Percentiles rank a stretch among this genome's conserved stretches.
phyloP scores from a whole-genome alignment of 1,284 basidiomycete species.

The Melampsora larici-populina region DNA sequence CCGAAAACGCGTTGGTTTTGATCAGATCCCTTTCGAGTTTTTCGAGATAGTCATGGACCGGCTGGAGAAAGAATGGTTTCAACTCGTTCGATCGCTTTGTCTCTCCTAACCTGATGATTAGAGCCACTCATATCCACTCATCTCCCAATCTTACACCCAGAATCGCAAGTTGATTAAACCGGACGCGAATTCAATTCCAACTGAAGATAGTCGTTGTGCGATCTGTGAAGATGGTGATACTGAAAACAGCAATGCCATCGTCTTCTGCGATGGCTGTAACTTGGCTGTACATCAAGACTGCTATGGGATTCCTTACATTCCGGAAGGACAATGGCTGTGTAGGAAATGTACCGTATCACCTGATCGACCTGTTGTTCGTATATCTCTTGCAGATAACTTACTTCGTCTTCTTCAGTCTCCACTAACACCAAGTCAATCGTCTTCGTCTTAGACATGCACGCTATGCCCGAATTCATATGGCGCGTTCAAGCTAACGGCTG shows the following conservation, averaged over 20 bases:
- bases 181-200: slow-evolving; percentile 69
- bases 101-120: not conserved
- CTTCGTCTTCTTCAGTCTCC: slow-evolving; percentile 19
- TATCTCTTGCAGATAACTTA: not conserved
- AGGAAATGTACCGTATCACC: slow-evolving; percentile 97
- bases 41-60: slow-evolving; percentile 98
- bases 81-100: slow-evolving; percentile 58
- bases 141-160: slow-evolving; percentile 56
- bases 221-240: slow-evolving; percentile 98
- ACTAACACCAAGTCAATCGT: not conserved
- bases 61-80: slow-evolving; percentile 98
- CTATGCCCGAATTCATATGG: slow-evolving; percentile 95
- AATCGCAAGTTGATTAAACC: slow-evolving; percentile 85
- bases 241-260: slow-evolving; percentile 97
- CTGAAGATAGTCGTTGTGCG: slow-evolving; percentile 90
- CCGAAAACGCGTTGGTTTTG: slow-evolving; percentile 71
- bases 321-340: slow-evolving; percentile 99
- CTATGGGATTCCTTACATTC: slow-evolving; percentile 98
- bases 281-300: slow-evolving; percentile 99
- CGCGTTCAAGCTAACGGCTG: slow-evolving; percentile 94
- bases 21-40: slow-evolving; percentile 72
- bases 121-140: not conserved
- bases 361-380: slow-evolving; percentile 82
- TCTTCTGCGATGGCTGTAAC: slow-evolving; percentile 99
- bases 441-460: slow-evolving; percentile 68